These are phyloP conservation scores for Amanita phalloides DNA, from an alignment of 768 basidiomycete species.

Conservation along the genomic window DNA sequence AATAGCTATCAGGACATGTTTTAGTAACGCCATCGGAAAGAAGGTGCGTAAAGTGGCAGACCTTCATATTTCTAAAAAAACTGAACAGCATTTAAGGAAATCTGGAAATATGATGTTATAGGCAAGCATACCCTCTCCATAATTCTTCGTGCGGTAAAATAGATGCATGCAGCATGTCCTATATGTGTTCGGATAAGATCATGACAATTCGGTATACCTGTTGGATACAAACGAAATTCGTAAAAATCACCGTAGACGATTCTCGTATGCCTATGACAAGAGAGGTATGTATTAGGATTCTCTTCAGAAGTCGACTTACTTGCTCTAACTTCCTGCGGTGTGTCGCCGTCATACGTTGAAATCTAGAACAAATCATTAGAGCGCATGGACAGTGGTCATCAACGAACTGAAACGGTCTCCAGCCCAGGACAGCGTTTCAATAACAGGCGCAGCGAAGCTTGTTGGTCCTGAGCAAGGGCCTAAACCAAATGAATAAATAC, in stretches of 20 bases:
- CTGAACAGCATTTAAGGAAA: constrained; percentile 22
- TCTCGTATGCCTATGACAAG: constrained; percentile 49
- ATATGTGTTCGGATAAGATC: background rate
- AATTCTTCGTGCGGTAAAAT: constrained; percentile 77
- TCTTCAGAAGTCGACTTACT: constrained; percentile 24
- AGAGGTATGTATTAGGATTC: background rate
- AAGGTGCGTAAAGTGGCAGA: constrained; percentile 6
- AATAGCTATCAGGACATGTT: constrained; percentile 32
- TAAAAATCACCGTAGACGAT: constrained; percentile 72
- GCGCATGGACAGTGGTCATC: background rate
- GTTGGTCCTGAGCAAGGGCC: constrained; percentile 89
- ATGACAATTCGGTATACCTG: background rate
- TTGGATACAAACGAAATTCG: constrained; percentile 61
- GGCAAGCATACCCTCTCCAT: constrained; percentile 56
- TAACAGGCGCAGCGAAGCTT: constrained; percentile 55
- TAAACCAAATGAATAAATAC: constrained; percentile 15
- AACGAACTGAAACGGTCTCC: constrained; percentile 41
- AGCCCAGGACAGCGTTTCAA: constrained; percentile 49
- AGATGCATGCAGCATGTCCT: constrained; percentile 83
- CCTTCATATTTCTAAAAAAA: constrained; percentile 66
- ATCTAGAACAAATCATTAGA: constrained; percentile 25
- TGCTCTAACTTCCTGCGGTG: constrained; percentile 54
- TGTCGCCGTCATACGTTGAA: constrained; percentile 85
- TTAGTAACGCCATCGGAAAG: background rate
- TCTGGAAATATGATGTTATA: background rate